Evolutionary conservation across 2,329 filamentous ascomycete species (phyloP), one percentile per base, ranked within the genome.

Genomic region (Neopestalotiopsis sp.): DNA sequence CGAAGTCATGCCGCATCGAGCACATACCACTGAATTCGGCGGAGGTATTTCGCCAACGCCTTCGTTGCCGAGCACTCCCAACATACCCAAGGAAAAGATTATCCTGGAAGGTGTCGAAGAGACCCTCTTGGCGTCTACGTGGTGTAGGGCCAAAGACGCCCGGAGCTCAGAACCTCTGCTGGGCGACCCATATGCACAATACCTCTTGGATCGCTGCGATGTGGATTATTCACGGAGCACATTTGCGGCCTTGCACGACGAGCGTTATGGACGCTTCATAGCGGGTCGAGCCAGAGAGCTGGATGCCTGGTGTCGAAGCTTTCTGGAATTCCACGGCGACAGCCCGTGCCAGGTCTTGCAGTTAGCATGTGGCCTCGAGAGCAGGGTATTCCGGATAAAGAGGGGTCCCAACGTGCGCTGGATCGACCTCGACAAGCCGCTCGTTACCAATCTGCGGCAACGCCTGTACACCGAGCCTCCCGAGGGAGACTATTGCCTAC

Each of bases 321-420:
- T 62, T n/a, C 66, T 67, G 14, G 42, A 67, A 14, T 34, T n/a
- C 5, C 66, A 67, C 28, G 45, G 56, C 7, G 7, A 3, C 6
- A 40, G 45, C 40, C 66, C 66, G 17, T 40, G 61, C 12, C 28
- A 34, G 38, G 74, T 76, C 13, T 65, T 76, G 3, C 74, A 76
- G 38, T 70, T 76, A 2, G 73, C 71, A 2, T 76, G 74, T 66
- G 74, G 74, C 10, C 67, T 76, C n/a, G 74, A 76, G 57, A 69
- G 70, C 28, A 68, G 74, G 34, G 70, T 58, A 10, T 67, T 71
- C 56, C 67, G 74, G 2, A 64, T 76, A 3, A 58, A 58, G n/a
- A 58, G 68, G 38, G 20, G 45, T 14, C 53, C 57, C 10, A 64
- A 71, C n/a, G 71, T 73, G 4, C 69, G 65, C 13, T 76, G 74